A percentile compares a stretch with the other conserved stretches of the same genome.
Evolutionary conservation across 177 flowering plant genomes (phyloP).

Genomic region (Tripterygium wilfordii): DNA sequence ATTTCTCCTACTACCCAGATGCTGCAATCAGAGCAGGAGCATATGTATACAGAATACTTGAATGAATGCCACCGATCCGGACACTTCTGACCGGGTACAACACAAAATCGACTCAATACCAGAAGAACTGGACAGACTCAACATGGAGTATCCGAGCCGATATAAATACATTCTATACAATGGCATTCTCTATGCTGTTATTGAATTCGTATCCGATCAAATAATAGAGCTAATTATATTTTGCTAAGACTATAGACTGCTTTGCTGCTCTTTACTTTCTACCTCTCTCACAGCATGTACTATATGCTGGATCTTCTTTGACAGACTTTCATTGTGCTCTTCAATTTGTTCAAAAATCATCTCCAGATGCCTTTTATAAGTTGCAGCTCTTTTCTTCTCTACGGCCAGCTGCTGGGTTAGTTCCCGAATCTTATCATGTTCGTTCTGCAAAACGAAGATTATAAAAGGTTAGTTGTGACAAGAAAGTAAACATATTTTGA

Average conservation of each 20-base stretch:
- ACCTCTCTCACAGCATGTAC: slow-evolving; percentile 53
- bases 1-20: too few species aligned
- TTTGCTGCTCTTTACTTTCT: slow-evolving; percentile 35
- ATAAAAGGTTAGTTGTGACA: background rate
- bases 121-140: too few species aligned
- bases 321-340: slow-evolving; percentile 53
- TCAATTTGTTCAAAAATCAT: slow-evolving; percentile 57
- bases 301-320: slow-evolving; percentile 53
- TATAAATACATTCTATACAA: too few species aligned
- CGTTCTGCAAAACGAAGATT: slow-evolving; percentile 36
- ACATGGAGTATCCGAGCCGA: too few species aligned
- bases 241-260: slow-evolving; percentile 16
- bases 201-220: too few species aligned
- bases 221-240: too few species aligned
- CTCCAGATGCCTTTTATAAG: slow-evolving; percentile 63
- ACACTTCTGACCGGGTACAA: too few species aligned
- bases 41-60: too few species aligned
- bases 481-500: background rate
- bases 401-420: slow-evolving; percentile 52
- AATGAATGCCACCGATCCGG: too few species aligned
- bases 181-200: too few species aligned
- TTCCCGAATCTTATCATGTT: slow-evolving; percentile 57
- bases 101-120: too few species aligned
- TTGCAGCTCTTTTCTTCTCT: slow-evolving; percentile 50
- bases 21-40: too few species aligned